Percentiles rank a stretch among this genome's conserved stretches.
phyloP scores from a whole-genome alignment of 108 stramenopile genomes.

The Pseudonitzschia multiseries region DNA sequence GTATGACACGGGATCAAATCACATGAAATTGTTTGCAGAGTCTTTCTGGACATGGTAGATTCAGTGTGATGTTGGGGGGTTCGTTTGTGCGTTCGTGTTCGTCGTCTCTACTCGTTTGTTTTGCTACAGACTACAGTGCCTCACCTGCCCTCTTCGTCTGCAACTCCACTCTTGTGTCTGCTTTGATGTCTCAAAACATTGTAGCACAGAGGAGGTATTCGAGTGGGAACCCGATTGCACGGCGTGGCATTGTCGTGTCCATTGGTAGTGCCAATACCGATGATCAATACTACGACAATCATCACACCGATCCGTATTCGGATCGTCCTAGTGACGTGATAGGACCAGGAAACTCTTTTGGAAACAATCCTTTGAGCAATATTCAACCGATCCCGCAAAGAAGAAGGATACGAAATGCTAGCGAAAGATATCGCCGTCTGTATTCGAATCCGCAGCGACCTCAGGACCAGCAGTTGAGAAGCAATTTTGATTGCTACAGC shows the following conservation, averaged over 20 bases:
- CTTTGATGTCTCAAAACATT: not conserved
- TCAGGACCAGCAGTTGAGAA: not conserved
- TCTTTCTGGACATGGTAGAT: not conserved
- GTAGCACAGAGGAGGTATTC: not conserved
- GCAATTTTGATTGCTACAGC: not conserved
- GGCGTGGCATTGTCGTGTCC: conserved; percentile 21
- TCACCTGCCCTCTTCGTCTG: not conserved
- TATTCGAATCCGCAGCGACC: not conserved
- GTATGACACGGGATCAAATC: not conserved
- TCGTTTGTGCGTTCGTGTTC: not conserved
- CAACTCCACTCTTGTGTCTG: no score
- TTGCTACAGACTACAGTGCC: not conserved
- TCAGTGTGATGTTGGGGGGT: not conserved
- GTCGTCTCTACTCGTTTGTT: not conserved
- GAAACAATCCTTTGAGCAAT: not conserved
- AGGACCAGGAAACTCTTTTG: not conserved
- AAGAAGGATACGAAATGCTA: conserved; percentile 16
- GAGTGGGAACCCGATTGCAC: conserved; percentile 11
- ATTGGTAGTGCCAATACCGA: not conserved
- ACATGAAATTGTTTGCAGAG: not conserved
- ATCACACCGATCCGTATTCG: not conserved
- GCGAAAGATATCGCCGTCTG: conserved; percentile 1
- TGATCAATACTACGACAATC: not conserved
- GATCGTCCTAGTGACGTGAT: not conserved
- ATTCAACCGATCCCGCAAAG: not conserved